Conservation (phyloP, 2,329 filamentous ascomycete species). For the Sporothrix brunneoviolacea region DNA sequence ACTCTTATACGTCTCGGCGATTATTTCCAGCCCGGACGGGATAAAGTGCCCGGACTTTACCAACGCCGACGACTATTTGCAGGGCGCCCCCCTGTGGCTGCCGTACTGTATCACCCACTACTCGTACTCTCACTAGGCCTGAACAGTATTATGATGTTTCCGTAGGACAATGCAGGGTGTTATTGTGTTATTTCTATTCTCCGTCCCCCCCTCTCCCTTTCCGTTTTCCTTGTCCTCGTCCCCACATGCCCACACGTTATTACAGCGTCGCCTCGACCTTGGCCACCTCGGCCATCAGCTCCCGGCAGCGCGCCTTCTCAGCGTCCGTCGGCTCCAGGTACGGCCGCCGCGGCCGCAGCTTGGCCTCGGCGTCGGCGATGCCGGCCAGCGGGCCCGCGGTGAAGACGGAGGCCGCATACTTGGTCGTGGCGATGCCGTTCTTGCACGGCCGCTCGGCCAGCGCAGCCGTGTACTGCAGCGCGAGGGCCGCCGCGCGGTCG, state of each 20-base stretch:
- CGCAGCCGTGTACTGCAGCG: constrained; percentile 54
- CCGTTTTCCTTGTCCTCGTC: neutral
- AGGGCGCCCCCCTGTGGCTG: too few species aligned
- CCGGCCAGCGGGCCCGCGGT: constrained; percentile 48
- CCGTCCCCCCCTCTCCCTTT: neutral
- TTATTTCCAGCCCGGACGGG: neutral
- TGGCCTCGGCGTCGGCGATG: constrained; percentile 51
- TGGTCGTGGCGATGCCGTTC: constrained; percentile 59
- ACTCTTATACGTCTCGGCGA: neutral
- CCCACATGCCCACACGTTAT: too few species aligned
- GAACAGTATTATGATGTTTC: too few species aligned
- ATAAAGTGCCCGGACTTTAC: constrained; percentile 8
- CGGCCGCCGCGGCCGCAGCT: constrained; percentile 54
- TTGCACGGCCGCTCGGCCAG: constrained; percentile 61
- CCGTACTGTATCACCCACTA: too few species aligned
- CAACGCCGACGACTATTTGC: constrained; percentile 4
- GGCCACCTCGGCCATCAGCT: constrained; percentile 36
- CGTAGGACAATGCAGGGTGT: too few species aligned
- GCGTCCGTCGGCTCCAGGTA: constrained; percentile 45
- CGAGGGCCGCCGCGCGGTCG: constrained; percentile 50
- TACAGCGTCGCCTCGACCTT: constrained; percentile 36
- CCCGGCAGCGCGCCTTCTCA: constrained; percentile 36
- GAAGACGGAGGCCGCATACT: constrained; percentile 58
- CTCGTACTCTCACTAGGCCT: too few species aligned
- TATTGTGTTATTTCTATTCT: too few species aligned